These are phyloP conservation scores for Toxicodendron radicans DNA, from an alignment of 345 rosid species.

Conservation along the genomic window DNA sequence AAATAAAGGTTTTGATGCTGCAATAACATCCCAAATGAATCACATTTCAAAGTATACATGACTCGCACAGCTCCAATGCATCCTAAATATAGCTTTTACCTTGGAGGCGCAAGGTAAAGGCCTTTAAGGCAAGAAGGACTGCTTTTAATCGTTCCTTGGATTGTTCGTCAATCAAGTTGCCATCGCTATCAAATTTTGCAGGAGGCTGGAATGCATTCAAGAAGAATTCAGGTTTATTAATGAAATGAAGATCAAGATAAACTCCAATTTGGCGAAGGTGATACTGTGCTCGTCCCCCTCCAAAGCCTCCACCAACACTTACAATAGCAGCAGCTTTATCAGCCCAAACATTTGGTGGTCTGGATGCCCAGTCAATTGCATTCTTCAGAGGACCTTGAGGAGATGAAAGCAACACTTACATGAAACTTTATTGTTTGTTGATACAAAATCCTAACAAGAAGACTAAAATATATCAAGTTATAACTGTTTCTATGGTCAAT, in stretches of 20 bases:
- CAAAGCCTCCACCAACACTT: constrained; percentile 64
- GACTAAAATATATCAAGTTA: not conserved
- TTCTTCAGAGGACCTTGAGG: constrained; percentile 74
- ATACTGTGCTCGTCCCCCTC: constrained; percentile 63
- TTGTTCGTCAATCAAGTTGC: constrained; percentile 59
- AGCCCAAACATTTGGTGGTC: constrained; percentile 74
- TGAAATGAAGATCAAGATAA: constrained; percentile 78
- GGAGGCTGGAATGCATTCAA: constrained; percentile 74
- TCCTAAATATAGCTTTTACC: constrained; percentile 31
- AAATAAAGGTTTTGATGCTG: not conserved
- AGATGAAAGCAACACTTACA: constrained; percentile 14
- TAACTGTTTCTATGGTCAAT: not conserved
- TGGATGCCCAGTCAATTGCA: constrained; percentile 84
- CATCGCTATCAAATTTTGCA: constrained; percentile 67
- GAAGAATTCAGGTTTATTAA: constrained; percentile 81
- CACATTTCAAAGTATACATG: not conserved
- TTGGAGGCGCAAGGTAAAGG: constrained; percentile 57
- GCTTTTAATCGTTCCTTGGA: constrained; percentile 47
- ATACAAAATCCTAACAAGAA: not conserved
- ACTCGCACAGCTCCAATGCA: not conserved
- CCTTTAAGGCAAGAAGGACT: constrained; percentile 60
- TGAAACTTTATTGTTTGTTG: not conserved
- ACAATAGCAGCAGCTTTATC: constrained; percentile 82
- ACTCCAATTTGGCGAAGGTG: constrained; percentile 91
- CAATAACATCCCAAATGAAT: not conserved